Conservation (phyloP, 1,139 yeast genomes). For the Sugiyamaella sp. region DNA sequence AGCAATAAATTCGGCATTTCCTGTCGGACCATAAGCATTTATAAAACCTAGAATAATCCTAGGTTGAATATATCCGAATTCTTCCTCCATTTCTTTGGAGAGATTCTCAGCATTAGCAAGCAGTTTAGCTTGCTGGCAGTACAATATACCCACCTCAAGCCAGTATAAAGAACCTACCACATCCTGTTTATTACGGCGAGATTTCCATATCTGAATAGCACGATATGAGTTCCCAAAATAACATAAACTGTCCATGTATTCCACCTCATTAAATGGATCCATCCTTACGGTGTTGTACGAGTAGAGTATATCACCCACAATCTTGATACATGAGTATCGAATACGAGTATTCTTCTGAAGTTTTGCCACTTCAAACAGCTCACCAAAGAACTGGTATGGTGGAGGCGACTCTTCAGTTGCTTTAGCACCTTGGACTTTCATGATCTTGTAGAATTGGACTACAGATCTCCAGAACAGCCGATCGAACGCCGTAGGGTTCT, state of each 20-base stretch:
- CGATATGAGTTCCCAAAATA: constrained; percentile 29
- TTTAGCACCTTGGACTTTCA: constrained; percentile 16
- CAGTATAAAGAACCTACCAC: constrained; percentile 37
- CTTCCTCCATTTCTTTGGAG: constrained; percentile 28
- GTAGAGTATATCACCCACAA: constrained; percentile 39
- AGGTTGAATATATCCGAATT: constrained; percentile 33
- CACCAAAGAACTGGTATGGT: constrained; percentile 35
- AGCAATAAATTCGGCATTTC: constrained; percentile 26
- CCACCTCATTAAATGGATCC: constrained; percentile 44
- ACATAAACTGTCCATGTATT: constrained; percentile 40
- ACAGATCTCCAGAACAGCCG: constrained; percentile 26
- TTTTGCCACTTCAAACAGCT: constrained; percentile 40
- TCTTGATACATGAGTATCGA: constrained; percentile 31
- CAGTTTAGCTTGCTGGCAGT: constrained; percentile 36
- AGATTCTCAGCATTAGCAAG: constrained; percentile 32
- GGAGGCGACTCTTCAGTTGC: constrained; percentile 13
- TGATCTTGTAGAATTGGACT: constrained; percentile 15
- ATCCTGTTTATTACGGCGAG: constrained; percentile 36
- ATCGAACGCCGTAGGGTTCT: constrained; percentile 19
- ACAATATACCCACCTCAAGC: constrained; percentile 41
- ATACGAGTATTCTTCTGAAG: constrained; percentile 24
- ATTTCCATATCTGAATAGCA: constrained; percentile 40
- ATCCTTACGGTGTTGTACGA: constrained; percentile 38
- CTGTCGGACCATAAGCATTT: constrained; percentile 28
- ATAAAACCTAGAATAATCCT: constrained; percentile 33